Evolutionary conservation across 2,329 filamentous ascomycete species (phyloP).

Genomic region (Tympanopsis confertula): DNA sequence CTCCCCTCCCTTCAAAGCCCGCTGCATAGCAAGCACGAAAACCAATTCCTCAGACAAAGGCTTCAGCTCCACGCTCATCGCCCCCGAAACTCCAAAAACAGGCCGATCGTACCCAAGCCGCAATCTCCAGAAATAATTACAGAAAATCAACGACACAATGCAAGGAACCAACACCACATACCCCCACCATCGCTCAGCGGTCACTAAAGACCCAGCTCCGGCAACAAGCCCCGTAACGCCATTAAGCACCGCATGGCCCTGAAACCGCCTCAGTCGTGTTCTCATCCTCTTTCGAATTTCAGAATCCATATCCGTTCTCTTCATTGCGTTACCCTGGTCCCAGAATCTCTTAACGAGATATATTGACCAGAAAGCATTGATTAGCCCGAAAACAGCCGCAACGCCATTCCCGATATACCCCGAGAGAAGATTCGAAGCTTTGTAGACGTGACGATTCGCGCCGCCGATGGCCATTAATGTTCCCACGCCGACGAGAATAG

Average conservation of each 20-base stretch:
- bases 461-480: constrained; percentile 42
- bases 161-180: background rate
- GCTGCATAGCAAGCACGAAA: background rate
- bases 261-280: background rate
- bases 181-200: background rate
- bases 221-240: background rate
- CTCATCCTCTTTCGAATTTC: too few species aligned
- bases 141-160: background rate
- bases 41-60: background rate
- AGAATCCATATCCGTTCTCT: background rate
- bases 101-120: background rate
- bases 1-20: background rate
- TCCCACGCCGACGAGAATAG: constrained; percentile 34
- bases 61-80: background rate
- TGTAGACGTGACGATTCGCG: constrained; percentile 24
- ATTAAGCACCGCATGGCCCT: background rate
- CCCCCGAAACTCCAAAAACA: background rate
- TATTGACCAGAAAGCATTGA: constrained; percentile 34
- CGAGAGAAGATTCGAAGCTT: constrained; percentile 37
- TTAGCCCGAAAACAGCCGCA: constrained; percentile 32
- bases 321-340: constrained; percentile 16
- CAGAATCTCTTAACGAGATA: constrained; percentile 28
- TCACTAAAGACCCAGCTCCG: background rate
- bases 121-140: background rate
- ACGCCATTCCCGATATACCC: constrained; percentile 42